Evolutionary conservation across 2,329 filamentous ascomycete species (phyloP), one percentile per base, ranked within the genome.

Genomic region (Epichloe gansuensis): DNA sequence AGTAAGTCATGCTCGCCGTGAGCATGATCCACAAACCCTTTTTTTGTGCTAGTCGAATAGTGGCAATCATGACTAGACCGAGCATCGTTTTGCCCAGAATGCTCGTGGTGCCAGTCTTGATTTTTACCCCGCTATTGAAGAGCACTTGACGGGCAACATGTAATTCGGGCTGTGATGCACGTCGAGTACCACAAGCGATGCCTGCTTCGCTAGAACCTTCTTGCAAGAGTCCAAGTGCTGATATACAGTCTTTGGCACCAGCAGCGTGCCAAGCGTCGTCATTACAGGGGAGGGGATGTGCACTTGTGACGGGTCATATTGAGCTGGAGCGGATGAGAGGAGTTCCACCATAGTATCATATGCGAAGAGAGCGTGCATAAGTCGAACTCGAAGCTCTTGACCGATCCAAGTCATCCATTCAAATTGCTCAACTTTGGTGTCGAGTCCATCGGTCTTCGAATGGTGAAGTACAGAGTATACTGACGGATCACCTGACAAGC

Each of bases 261-360:
- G 69, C 71, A 4, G 85, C 85, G 59, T 88, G 85, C 85, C 85
- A 89, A 2, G 82, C 80, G 15, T 82, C 82, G 65, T 89, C 86
- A 59, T 89, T 85, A 13, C 79, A 77, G 8, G 86, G 85, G 5
- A 90, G 69, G 84, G 83, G 39, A 88, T 65, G 34, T 75, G 73
- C 49, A 88, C 74, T 58, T 88, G 83, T 37, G 81, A 73, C 8
- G 75, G 69, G 54, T 87, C 80, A 43, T 88, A 79, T 45, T 79
- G 73, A 13, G 83, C 77, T 9, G 74, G 67, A n/a, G 70, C 69
- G 63, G 89, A 88, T 74, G 88, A 89, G 63, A 83, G 89, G 21
- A 89, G 76, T 17, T 79, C 79, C 62, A 84, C 76, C 11, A 82
- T 79, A 15, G 77, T 73, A 61, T 88, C 85, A 37, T 77, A 72